Percentiles rank a stretch among this genome's conserved stretches.
phyloP scores from a whole-genome alignment of 176 grass and related monocot genomes.

The Dendrocalamus sinicus region DNA sequence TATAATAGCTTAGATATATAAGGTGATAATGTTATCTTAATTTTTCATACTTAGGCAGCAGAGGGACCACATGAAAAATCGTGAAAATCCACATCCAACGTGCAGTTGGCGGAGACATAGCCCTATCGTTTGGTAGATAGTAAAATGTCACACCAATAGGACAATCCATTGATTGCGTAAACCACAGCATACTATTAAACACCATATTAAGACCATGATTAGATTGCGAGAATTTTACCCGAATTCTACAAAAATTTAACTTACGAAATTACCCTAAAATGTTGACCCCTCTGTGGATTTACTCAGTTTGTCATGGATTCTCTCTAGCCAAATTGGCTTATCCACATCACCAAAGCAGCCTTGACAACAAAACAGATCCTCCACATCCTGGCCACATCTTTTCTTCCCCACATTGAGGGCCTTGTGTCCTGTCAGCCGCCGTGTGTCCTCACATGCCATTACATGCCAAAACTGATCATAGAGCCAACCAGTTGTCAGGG shows the following conservation, averaged over 20 bases:
- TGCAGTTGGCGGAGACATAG: neutral
- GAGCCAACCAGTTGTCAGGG: slow-evolving; percentile 10
- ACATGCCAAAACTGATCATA: neutral
- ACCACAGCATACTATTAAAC: too few relatives aligned
- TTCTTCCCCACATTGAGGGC: neutral
- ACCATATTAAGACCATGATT: too few relatives aligned
- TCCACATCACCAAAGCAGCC: neutral
- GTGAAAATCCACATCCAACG: neutral
- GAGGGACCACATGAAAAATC: neutral
- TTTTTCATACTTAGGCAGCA: neutral
- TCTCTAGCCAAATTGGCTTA: neutral
- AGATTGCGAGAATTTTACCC: too few relatives aligned
- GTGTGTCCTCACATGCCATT: slow-evolving; percentile 26
- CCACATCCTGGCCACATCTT: slow-evolving; percentile 26
- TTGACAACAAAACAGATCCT: slow-evolving; percentile 34
- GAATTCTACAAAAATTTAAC: too few relatives aligned
- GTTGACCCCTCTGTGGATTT: neutral
- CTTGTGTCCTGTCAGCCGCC: neutral
- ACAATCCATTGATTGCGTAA: neutral
- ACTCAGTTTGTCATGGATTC: neutral
- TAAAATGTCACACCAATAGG: neutral
- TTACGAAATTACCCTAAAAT: too few relatives aligned
- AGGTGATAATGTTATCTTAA: neutral
- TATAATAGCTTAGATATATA: neutral
- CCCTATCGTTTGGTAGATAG: neutral